A percentile compares a stretch with the other conserved stretches of the same genome.
These are phyloP conservation scores for Aspergillus olivimuriae DNA, from an alignment of 495 filamentous ascomycete species.

Conservation along the genomic window DNA sequence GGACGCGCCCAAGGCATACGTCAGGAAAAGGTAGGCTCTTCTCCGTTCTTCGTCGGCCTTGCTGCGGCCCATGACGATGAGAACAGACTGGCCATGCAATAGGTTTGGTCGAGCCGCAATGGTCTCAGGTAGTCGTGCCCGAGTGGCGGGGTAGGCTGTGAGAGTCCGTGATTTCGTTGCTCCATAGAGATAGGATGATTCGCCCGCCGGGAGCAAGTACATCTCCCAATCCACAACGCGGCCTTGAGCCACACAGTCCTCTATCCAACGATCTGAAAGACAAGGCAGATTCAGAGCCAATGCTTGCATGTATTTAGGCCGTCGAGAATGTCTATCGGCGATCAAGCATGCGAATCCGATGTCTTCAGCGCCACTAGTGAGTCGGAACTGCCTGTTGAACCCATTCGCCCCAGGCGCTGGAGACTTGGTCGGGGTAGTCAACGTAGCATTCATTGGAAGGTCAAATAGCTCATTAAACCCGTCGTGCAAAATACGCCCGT, in stretches of 20 bases:
- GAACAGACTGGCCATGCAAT: slow-evolving; percentile 58
- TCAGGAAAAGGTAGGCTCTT: slow-evolving; percentile 65
- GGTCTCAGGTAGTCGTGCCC: slow-evolving; percentile 49
- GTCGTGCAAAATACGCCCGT: slow-evolving; percentile 62
- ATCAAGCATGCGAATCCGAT: slow-evolving; percentile 80
- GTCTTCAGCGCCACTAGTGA: slow-evolving; percentile 43
- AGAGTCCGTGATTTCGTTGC: slow-evolving; percentile 71
- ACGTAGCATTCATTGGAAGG: slow-evolving; percentile 30
- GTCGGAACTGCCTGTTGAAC: slow-evolving; percentile 27
- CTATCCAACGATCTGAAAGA: slow-evolving; percentile 73
- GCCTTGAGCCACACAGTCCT: slow-evolving; percentile 57
- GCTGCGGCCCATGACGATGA: slow-evolving; percentile 67
- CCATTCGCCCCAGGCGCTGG: slow-evolving; percentile 4
- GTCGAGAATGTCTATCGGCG: slow-evolving; percentile 79
- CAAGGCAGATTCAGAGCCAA: slow-evolving; percentile 86
- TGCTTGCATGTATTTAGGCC: slow-evolving; percentile 91
- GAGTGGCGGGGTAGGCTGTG: slow-evolving; percentile 47
- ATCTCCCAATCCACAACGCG: slow-evolving; percentile 64
- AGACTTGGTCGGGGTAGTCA: slow-evolving; percentile 24
- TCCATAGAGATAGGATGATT: slow-evolving; percentile 68
- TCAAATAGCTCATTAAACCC: slow-evolving; percentile 86
- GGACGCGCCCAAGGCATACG: slow-evolving; percentile 67
- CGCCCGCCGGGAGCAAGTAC: slow-evolving; percentile 82
- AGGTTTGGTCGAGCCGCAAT: slow-evolving; percentile 54
- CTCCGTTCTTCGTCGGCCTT: slow-evolving; percentile 54